Conservation (phyloP, 495 filamentous ascomycete species). For the Rostrohypoxylon terebratum region DNA sequence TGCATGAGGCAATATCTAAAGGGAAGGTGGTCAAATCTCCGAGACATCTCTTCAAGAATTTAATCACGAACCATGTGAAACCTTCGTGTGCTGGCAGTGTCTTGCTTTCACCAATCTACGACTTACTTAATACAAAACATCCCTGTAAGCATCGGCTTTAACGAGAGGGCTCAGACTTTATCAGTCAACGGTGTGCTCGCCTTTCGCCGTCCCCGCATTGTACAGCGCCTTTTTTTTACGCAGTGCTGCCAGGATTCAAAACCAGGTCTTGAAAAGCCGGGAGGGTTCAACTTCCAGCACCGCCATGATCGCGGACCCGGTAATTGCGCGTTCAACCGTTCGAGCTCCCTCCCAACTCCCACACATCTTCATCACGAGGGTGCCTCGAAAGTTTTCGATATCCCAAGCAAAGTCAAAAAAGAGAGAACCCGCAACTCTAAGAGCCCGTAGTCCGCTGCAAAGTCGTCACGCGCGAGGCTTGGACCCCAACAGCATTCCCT, state of each 20-base stretch:
- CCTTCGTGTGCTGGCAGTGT: slow-evolving; percentile 22
- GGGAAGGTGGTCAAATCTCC: slow-evolving; percentile 32
- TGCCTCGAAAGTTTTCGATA: not conserved
- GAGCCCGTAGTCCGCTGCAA: not conserved
- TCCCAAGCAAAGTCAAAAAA: not conserved
- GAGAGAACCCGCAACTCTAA: slow-evolving; percentile 15
- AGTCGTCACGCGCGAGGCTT: slow-evolving; percentile 41
- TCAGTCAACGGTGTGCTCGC: slow-evolving; percentile 23
- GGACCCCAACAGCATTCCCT: slow-evolving; percentile 24
- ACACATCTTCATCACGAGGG: slow-evolving; percentile 10
- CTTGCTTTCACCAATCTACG: slow-evolving; percentile 8
- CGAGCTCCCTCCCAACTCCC: not conserved
- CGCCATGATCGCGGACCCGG: slow-evolving; percentile 14
- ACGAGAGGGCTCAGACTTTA: slow-evolving; percentile 25
- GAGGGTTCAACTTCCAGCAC: slow-evolving; percentile 13
- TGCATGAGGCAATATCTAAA: slow-evolving; percentile 25
- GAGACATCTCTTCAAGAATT: slow-evolving; percentile 30
- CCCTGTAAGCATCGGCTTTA: slow-evolving; percentile 20
- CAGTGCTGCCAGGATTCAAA: not conserved
- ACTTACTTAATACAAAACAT: not conserved
- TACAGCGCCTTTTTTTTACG: not conserved
- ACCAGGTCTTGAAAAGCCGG: not conserved
- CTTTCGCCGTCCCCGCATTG: slow-evolving; percentile 33
- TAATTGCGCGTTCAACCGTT: slow-evolving; percentile 19
- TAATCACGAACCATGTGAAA: slow-evolving; percentile 33